phyloP scores from a whole-genome alignment of 2,329 filamentous ascomycete species.

The Xylaria multiplex region DNA sequence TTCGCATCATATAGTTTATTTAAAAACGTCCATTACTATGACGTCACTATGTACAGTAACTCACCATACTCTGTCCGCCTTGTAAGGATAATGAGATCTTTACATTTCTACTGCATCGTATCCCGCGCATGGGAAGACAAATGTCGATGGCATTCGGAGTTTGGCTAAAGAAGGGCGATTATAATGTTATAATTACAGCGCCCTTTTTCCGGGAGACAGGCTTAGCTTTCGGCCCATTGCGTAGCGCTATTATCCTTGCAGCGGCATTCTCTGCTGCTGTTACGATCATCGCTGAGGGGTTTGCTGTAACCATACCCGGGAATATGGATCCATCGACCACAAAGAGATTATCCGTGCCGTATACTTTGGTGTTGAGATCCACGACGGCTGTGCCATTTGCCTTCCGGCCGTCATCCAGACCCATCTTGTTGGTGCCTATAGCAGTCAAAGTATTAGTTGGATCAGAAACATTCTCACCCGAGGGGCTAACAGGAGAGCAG shows the following conservation, averaged over 20 bases:
- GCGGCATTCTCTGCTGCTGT: slow-evolving; percentile 54
- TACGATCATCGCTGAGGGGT: slow-evolving; percentile 63
- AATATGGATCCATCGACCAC: slow-evolving; percentile 76
- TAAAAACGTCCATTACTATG: neutral
- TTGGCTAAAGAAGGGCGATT: neutral
- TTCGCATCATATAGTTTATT: slow-evolving; percentile 12
- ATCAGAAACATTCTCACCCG: neutral
- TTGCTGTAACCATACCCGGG: slow-evolving; percentile 74
- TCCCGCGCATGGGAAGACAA: slow-evolving; percentile 37
- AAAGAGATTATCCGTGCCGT: slow-evolving; percentile 74
- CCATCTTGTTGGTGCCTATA: slow-evolving; percentile 66
- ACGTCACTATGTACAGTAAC: slow-evolving; percentile 29
- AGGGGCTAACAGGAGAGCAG: neutral
- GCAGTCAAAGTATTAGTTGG: slow-evolving; percentile 8
- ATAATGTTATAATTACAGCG: slow-evolving; percentile 40
- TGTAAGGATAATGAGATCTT: slow-evolving; percentile 11
- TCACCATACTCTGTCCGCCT: slow-evolving; percentile 11
- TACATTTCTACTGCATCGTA: slow-evolving; percentile 5
- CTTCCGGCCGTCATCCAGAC: slow-evolving; percentile 63
- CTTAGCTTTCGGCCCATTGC: slow-evolving; percentile 34
- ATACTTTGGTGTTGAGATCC: slow-evolving; percentile 72
- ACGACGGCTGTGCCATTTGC: slow-evolving; percentile 67
- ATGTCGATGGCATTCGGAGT: neutral
- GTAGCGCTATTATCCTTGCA: slow-evolving; percentile 48
- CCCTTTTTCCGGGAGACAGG: slow-evolving; percentile 37